Evolutionary conservation across 345 rosid genomes (phyloP), one percentile per base, ranked within the genome.

Genomic region (Moricandia moricandioides): DNA sequence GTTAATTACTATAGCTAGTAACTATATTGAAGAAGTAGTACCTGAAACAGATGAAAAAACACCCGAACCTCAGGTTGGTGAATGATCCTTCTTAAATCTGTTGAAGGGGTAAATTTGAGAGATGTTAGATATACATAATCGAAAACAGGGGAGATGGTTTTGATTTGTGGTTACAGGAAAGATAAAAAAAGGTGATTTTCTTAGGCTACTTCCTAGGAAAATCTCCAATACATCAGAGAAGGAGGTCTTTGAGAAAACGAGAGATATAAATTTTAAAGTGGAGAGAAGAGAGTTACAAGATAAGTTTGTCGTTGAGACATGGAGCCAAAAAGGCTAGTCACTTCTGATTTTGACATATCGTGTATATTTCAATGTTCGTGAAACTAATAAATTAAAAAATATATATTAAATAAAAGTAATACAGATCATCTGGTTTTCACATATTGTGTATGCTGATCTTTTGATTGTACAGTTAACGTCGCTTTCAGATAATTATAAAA

Each of bases 161-260:
- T 14, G 62, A 18, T 67, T 18, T 60, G 45, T 58, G 11, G 57
- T 51, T 35, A 11, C 31, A 65, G 26, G 4, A 66, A 18, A 14
- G 3, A 39, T 34, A 60, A 34, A 1, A 43, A 18, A 10, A 16
- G 13, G 29, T 58, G 51, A 56, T 76, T 76, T 66, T 75, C 37
- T 39, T 59, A 16, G 58, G 65, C 61, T 29, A 58, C 72, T 65
- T 14, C 11, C 9, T 4, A 52, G 39, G 29, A 67, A 59, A 67
- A 57, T 75, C 61, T 74, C 45, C 60, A 59, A 39, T 64, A 67
- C 60, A 59, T 37, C 63, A 59, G 63, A 71, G 81, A 65, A 70
- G 57, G 76, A 57, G 55, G 80, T 55, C 29, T 4, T 47, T 74
- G 63, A 76, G 71, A 63, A 76, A 69, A 21, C 13, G 75, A 70